Percentiles rank a stretch among this genome's conserved stretches.
Evolutionary conservation across 2,329 filamentous ascomycete species (phyloP).

Genomic region (Aspergillus fischeri): DNA sequence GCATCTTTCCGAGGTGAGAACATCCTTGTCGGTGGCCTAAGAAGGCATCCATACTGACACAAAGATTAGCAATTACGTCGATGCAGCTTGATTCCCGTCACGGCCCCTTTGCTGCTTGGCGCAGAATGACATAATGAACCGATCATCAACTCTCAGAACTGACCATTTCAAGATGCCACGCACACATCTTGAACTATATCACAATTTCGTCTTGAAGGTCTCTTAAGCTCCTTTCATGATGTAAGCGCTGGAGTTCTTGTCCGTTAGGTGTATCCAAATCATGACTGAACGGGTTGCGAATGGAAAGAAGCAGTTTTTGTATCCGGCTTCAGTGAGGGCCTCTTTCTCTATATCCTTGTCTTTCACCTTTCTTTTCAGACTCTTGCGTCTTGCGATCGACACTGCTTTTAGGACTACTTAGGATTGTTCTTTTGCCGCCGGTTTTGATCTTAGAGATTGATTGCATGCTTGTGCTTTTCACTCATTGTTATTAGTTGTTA

Average conservation of each 20-base stretch:
- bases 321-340: background rate
- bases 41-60: slow-evolving; percentile 4
- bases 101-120: slow-evolving; percentile 13
- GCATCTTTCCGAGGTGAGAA: slow-evolving; percentile 80
- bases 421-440: background rate
- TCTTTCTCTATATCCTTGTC: background rate
- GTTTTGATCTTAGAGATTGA: background rate
- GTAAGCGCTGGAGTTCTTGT: background rate
- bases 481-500: background rate
- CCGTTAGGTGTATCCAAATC: background rate
- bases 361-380: background rate
- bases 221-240: background rate
- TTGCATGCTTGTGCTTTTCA: background rate
- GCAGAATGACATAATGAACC: slow-evolving; percentile 19
- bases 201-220: background rate
- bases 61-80: slow-evolving; percentile 34
- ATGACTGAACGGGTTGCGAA: background rate
- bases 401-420: background rate
- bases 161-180: background rate
- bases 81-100: slow-evolving; percentile 23
- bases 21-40: background rate
- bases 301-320: background rate
- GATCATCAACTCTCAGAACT: slow-evolving; percentile 11
- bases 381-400: background rate
- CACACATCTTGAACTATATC: background rate